These are phyloP conservation scores for Ziziphus jujuba DNA, from an alignment of 306 rosid species.

Conservation along the genomic window DNA sequence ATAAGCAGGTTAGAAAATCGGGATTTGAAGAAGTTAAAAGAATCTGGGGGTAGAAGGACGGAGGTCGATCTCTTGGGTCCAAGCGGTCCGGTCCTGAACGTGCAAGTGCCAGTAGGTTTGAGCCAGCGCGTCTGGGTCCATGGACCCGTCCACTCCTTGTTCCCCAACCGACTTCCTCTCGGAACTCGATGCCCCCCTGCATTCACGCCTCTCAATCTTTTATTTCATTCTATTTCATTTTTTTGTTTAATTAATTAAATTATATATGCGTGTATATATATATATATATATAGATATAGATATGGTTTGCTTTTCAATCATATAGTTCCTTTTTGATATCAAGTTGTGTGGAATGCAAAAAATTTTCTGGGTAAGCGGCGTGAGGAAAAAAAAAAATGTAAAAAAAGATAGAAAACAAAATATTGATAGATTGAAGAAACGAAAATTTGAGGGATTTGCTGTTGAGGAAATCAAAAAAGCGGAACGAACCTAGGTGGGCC, in stretches of 20 bases:
- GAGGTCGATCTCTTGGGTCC: constrained; percentile 95
- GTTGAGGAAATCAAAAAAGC: neutral
- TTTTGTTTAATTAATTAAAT: no score
- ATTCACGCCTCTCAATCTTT: neutral
- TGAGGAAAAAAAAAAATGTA: no score
- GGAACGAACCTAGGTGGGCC: constrained; percentile 69
- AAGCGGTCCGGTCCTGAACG: constrained; percentile 71
- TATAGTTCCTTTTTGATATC: no score
- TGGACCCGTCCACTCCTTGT: constrained; percentile 33
- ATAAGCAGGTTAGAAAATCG: neutral
- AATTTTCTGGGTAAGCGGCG: no score
- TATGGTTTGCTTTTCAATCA: no score
- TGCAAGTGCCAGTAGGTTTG: constrained; percentile 93
- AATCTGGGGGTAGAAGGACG: constrained; percentile 55
- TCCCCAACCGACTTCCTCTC: constrained; percentile 40
- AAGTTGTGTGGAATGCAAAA: no score
- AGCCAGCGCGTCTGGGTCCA: constrained; percentile 93
- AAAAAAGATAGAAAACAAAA: no score
- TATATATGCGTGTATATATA: no score
- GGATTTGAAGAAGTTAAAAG: constrained; percentile 23
- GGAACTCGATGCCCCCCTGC: constrained; percentile 29
- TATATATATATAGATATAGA: no score
- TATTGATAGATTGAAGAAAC: neutral
- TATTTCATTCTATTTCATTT: no score
- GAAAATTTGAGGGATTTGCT: no score